Evolutionary conservation across 345 rosid species (phyloP).

Genomic region (Passiflora organensis): DNA sequence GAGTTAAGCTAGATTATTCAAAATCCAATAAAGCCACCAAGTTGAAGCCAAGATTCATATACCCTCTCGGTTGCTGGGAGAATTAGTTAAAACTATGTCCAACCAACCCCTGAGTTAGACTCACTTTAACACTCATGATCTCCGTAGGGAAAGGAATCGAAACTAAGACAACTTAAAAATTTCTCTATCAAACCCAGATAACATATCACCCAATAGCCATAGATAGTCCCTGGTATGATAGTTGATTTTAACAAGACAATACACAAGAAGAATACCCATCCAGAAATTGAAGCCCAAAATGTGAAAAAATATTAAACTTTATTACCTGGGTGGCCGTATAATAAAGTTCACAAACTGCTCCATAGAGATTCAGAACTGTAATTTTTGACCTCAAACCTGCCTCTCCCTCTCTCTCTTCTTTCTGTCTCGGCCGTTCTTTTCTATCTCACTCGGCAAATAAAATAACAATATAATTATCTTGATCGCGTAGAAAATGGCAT

Average conservation of each 20-base stretch:
- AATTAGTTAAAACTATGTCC: not conserved
- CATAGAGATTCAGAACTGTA: conserved; percentile 38
- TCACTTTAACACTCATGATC: not conserved
- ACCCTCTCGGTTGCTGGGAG: not conserved
- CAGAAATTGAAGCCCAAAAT: not conserved
- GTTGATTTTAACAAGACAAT: not conserved
- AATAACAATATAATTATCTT: not conserved
- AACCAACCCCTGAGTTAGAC: not conserved
- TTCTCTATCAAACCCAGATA: conserved; percentile 4
- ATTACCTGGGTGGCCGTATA: conserved; percentile 92
- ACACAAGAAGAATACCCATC: not conserved
- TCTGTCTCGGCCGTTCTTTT: not conserved
- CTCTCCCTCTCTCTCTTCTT: not conserved
- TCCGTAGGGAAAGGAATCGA: not conserved
- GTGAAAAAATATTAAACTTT: not conserved
- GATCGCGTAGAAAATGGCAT: not conserved
- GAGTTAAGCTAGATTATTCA: not conserved
- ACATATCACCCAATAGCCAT: conserved; percentile 4
- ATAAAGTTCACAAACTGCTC: conserved; percentile 94
- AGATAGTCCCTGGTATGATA: not conserved
- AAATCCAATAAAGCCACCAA: not conserved
- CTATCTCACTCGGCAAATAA: conserved; percentile 3
- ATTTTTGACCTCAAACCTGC: conserved; percentile 1
- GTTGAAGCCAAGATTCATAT: not conserved
- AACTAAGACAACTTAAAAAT: not conserved